A percentile compares a stretch with the other conserved stretches of the same genome.
These are phyloP conservation scores for Volutella citrinella DNA, from an alignment of 2,329 filamentous ascomycete genomes.

Conservation along the genomic window DNA sequence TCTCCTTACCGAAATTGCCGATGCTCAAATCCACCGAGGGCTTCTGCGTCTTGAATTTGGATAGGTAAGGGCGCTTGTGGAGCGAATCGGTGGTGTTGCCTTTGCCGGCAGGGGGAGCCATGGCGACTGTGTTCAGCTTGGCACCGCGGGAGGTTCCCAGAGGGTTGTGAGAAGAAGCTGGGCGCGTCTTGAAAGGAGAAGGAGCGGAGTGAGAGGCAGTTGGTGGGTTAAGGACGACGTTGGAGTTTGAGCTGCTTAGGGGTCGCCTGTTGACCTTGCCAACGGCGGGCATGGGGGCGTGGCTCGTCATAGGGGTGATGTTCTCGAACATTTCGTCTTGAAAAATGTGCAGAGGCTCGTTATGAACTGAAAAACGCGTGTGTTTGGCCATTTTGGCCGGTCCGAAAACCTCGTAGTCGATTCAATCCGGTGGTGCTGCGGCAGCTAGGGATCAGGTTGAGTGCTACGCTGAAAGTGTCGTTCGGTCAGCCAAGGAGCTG, in stretches of 20 bases:
- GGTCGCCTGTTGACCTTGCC: constrained; percentile 47
- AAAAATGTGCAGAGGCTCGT: constrained; percentile 50
- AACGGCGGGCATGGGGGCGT: constrained; percentile 54
- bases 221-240: constrained; percentile 66
- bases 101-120: constrained; percentile 60
- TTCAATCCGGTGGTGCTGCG: constrained; percentile 10
- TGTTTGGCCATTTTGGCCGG: constrained; percentile 53
- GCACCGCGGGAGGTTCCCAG: constrained; percentile 53
- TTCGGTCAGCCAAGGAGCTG: constrained; percentile 10
- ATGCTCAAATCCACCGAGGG: constrained; percentile 41
- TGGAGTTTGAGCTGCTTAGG: constrained; percentile 51
- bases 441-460: constrained; percentile 7
- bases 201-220: constrained; percentile 49
- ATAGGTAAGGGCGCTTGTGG: constrained; percentile 62
- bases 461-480: constrained; percentile 1
- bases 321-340: constrained; percentile 50
- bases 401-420: constrained; percentile 13
- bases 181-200: constrained; percentile 68
- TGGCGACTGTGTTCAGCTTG: constrained; percentile 64
- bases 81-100: constrained; percentile 62
- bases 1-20: constrained; percentile 51
- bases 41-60: constrained; percentile 59
- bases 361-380: constrained; percentile 43
- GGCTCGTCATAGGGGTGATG: constrained; percentile 48
- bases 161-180: constrained; percentile 58